These are phyloP conservation scores for Cercospora beticola DNA, from an alignment of 2,329 filamentous ascomycete genomes.

Conservation along the genomic window DNA sequence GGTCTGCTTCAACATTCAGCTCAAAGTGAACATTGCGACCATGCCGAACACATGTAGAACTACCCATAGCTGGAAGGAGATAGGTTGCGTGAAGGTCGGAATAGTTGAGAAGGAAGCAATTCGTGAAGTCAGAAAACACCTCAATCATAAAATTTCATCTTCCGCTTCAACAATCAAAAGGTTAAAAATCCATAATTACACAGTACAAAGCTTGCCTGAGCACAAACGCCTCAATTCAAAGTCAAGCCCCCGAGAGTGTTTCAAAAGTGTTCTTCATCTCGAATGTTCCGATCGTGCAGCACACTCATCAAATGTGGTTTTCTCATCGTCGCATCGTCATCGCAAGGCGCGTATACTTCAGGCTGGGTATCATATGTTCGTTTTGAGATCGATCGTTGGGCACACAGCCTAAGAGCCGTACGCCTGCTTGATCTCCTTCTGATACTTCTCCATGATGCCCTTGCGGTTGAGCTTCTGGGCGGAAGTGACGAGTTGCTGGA, in stretches of 20 bases:
- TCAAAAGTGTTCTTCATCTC: neutral
- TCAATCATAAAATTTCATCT: neutral
- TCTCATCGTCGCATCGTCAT: neutral
- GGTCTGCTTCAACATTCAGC: neutral
- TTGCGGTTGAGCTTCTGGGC: conserved; percentile 56
- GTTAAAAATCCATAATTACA: neutral
- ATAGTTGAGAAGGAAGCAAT: too few species aligned
- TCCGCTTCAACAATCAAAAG: neutral
- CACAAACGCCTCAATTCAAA: neutral
- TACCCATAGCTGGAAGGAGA: too few species aligned
- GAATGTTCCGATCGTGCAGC: neutral
- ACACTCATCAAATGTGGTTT: neutral
- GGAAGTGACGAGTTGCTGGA: conserved; percentile 51
- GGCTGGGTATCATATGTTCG: conserved; percentile 6
- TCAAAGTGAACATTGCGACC: neutral
- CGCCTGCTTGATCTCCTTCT: conserved; percentile 51
- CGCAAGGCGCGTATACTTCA: neutral
- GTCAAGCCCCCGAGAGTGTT: neutral
- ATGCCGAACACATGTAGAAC: too few species aligned
- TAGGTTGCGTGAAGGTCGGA: too few species aligned
- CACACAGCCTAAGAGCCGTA: conserved; percentile 37
- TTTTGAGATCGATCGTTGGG: neutral
- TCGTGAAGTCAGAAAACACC: neutral
- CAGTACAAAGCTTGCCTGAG: neutral
- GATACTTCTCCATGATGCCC: conserved; percentile 51